Evolutionary conservation across 352 stramenopile genomes (phyloP), one percentile per base, ranked within the genome.

Genomic region (Pythium coloratum): DNA sequence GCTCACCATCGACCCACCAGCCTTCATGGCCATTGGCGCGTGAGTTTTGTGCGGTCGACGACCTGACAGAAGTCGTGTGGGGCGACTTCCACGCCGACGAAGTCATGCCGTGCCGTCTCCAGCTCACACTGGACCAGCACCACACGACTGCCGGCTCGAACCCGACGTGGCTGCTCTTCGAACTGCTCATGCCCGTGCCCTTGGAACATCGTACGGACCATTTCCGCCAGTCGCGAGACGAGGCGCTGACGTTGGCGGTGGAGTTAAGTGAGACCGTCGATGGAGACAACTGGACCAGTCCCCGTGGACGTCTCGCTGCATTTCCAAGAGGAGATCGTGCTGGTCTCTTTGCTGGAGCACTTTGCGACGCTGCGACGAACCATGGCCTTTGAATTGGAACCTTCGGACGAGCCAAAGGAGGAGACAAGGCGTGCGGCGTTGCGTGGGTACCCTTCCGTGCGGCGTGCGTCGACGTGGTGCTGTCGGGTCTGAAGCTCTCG

Each of bases 361-460:
- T 5, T 67, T 16, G 53, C 54, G 13, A 24, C n/a, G 14, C 32
- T 44, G 12, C 14, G 14, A 5, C 32, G 18, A 54, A n/a, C 40
- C 10, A n/a, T 36, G 55, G 40, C 36, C 34, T 30, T n/a, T 1
- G 47, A 34, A 34, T 34, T 33, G 7, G 20, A 18, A 18, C 2
- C 13, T 33, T 7, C 51, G 5, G 38, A 44, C n/a, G 38, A 49
- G n/a, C 20, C 7, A 24, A 26, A 18, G 33, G 51, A 67, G 34
- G 61, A 67, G 33, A 44, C 26, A 12, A 53, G 42, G 14, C 54
- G 54, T 28, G 54, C 53, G n/a, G 20, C 8, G 9, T 33, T 61
- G 53, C 53, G 62, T 14, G 24, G 26, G 10, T 67, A 44, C 18
- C 62, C 62, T 67, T 67, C 20, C 54, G 54, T 28, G 54, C 53